Base-by-base conservation (phyloP, 1,139 yeast species). In the Yamadazyma siamensis region DNA sequence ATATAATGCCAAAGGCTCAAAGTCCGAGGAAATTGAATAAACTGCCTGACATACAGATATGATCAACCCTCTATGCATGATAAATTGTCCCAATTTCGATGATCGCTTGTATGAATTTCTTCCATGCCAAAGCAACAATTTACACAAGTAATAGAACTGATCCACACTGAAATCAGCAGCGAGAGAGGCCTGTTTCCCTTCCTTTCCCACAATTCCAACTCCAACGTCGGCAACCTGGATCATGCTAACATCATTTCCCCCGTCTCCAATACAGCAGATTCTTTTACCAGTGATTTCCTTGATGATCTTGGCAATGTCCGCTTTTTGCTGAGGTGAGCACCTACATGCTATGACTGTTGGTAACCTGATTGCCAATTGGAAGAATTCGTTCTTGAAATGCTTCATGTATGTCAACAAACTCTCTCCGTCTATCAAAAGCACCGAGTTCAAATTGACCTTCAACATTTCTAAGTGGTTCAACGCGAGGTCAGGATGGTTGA, bases 211-310 rank as follows among this genome's bases (percentile, higher is more conserved):
- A 45, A 94, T 91, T 33, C 99, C 99, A 23, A 94, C 95, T 35
- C 99, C 99, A 8, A 94, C 96, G 61, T 94, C 96, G 0, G 99
- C 98, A 46, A 94, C 85, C 59, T 91, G 98, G 46, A 94, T 94
- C 99, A 94, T 94, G 48, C 95, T 85, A 22, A 94, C 99, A 58
- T 94, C 99, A 50, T 94, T 94, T 46, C 99, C 99, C 44, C 99
- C 99, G 58, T 94, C 99, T 31, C 99, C 99, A 47, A 94, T 94
- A 54, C 98, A 91, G 46, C 97, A 89, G 3, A 89, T 96, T 32
- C 98, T 66, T 50, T 86, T 87, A 5, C 87, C 85, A 0, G 98
- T 91, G 21, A 75, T 61, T 37, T 75, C 75, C 44, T 89, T 75
- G 41, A 94, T 94, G 42, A 81, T 64, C 14, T 75, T 51, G 0